Evolutionary conservation across 257 asterid species (phyloP), one percentile per base, ranked within the genome.

Genomic region (Capsicum rhomboideum): DNA sequence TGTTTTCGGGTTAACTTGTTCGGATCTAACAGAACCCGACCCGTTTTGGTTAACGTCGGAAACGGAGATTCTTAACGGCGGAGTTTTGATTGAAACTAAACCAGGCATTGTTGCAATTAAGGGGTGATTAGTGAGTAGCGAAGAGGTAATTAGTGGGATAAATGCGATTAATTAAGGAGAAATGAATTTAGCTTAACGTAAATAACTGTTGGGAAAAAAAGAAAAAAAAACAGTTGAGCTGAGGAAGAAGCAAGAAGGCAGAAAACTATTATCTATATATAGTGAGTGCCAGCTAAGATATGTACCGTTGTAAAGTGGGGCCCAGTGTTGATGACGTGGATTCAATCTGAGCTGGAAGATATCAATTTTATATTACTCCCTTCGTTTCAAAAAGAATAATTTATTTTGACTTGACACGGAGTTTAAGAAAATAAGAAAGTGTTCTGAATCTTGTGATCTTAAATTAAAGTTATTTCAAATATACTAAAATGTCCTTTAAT

Each of bases 81-180:
- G 99, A 16, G 98, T 91, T 86, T 95, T 93, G 1, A 93, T 88
- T 44, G 99, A 93, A 14, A 92, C 97, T 78, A 97, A 37, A 10
- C 98, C 99, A 52, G 99, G 99, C 99, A 97, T n/a, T n/a, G n/a
- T 97, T 82, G 42, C 23, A 17, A 26, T 64, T 66, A 66, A 16
- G 12, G 13, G 28, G 75, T 31, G 49, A 66, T 66, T 31, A 29
- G 46, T 6, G 49, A 31, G 42, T 67, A 8, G 8, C 31, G 23
- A 31, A 17, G 75, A 31, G 49, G 75, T 16, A 66, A 67, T 67
- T 67, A 16, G 1, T 29, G 13, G 75, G 46, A 66, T 23, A 10
- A 59, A 59, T 23, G 34, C 10, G 68, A 59, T 59, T 59, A 58
- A 58, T 58, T 58, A 58, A 16, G 13, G 42, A 64, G 10, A 64